These are phyloP conservation scores for Phytophthora crassamura DNA, from an alignment of 352 stramenopile genomes.

Conservation along the genomic window DNA sequence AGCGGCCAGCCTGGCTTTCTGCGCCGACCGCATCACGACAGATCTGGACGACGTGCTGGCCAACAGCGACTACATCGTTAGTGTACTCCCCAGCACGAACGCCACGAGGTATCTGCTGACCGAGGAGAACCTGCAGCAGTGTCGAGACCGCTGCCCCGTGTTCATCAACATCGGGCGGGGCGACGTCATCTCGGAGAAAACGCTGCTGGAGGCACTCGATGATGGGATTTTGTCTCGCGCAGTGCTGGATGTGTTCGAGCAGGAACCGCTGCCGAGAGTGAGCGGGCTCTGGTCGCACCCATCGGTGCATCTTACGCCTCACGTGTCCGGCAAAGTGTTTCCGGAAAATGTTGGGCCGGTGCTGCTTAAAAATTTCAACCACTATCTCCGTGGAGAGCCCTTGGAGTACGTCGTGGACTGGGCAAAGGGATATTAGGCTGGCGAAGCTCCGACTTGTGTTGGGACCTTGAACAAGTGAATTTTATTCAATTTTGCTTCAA, in stretches of 20 bases:
- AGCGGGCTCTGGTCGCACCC: constrained; percentile 64
- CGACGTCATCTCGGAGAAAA: constrained; percentile 65
- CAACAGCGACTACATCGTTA: constrained; percentile 77
- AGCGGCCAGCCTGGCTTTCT: constrained; percentile 3
- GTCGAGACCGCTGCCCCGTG: constrained; percentile 56
- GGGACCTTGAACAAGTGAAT: too few species aligned
- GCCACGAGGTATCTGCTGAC: constrained; percentile 68
- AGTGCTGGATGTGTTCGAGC: constrained; percentile 51
- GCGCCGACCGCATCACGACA: constrained; percentile 45
- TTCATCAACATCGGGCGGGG: constrained; percentile 90
- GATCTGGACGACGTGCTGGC: constrained; percentile 49
- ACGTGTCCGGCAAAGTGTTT: constrained; percentile 75
- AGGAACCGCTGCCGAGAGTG: constrained; percentile 36
- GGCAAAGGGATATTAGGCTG: constrained; percentile 11
- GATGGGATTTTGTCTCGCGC: constrained; percentile 48
- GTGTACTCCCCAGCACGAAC: constrained; percentile 74
- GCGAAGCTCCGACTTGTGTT: too few species aligned
- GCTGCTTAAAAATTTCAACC: constrained; percentile 56
- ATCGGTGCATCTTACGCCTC: constrained; percentile 67
- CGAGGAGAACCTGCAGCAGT: constrained; percentile 53
- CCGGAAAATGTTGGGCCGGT: constrained; percentile 66
- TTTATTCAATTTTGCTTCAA: too few species aligned
- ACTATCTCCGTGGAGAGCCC: constrained; percentile 16
- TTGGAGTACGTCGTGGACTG: constrained; percentile 14
- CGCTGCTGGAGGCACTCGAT: constrained; percentile 67